Conservation (phyloP, 495 filamentous ascomycete species). For the Trypethelium eluteriae region DNA sequence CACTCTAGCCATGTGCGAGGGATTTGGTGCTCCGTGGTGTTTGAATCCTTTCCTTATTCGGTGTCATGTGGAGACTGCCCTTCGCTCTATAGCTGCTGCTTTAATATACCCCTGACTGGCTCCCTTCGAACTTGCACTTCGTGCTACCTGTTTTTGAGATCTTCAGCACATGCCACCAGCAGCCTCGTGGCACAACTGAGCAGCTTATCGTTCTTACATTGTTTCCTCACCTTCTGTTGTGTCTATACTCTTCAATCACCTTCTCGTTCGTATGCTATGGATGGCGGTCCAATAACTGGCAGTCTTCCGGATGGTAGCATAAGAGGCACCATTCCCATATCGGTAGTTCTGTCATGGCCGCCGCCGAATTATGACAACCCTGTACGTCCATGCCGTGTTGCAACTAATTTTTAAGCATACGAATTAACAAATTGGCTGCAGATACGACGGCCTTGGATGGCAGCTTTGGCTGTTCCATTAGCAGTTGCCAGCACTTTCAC, state of each 20-base stretch:
- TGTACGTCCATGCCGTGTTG: neutral
- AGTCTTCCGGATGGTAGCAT: neutral
- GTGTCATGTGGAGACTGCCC: neutral
- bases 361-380: conserved; percentile 16
- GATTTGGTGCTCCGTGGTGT: neutral
- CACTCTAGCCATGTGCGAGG: neutral
- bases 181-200: too few relatives aligned
- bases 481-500: conserved; percentile 18
- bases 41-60: neutral
- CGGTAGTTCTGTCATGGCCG: conserved; percentile 15
- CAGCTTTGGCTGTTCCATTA: conserved; percentile 14
- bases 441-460: conserved; percentile 15
- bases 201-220: too few relatives aligned
- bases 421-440: neutral
- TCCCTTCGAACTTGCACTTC: too few relatives aligned
- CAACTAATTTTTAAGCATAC: neutral
- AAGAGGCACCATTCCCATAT: conserved; percentile 12
- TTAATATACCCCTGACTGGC: too few relatives aligned
- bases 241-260: neutral
- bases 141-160: too few relatives aligned
- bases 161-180: too few relatives aligned
- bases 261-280: neutral
- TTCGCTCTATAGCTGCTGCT: too few relatives aligned
- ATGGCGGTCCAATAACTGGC: neutral
- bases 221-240: neutral